A percentile compares a stretch with the other conserved stretches of the same genome.
Evolutionary conservation across 148 eudicot species (phyloP).

Genomic region (Drosera capensis): DNA sequence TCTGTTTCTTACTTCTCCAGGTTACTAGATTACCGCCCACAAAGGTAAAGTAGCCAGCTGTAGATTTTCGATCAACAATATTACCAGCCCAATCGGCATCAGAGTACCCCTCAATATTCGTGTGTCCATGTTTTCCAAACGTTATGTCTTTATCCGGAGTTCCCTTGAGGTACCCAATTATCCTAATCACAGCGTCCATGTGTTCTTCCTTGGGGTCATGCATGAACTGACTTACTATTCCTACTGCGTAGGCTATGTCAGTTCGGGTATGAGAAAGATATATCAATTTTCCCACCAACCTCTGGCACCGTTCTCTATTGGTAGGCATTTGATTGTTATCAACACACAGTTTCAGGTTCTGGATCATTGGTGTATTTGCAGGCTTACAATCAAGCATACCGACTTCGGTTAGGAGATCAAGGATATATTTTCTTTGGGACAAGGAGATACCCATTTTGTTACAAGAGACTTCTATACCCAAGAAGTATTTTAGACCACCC

Average conservation of each 20-base stretch:
- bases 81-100: background rate
- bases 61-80: background rate
- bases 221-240: constrained; percentile 1
- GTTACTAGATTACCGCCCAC: background rate
- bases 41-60: background rate
- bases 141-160: background rate
- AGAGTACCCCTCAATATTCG: background rate
- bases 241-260: background rate
- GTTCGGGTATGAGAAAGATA: constrained; percentile 1
- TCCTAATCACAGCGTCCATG: background rate
- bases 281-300: background rate
- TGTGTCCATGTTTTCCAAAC: background rate
- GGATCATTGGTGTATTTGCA: background rate
- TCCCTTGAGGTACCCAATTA: background rate
- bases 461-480: background rate
- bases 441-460: background rate
- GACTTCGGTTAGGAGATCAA: background rate
- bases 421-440: background rate
- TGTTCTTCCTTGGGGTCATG: background rate
- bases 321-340: background rate
- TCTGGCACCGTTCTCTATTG: background rate
- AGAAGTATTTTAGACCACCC: background rate
- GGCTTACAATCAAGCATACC: background rate
- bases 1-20: no score
- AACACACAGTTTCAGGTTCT: background rate